phyloP scores from a whole-genome alignment of 768 basidiomycete genomes.

The Myochromella boudieri region DNA sequence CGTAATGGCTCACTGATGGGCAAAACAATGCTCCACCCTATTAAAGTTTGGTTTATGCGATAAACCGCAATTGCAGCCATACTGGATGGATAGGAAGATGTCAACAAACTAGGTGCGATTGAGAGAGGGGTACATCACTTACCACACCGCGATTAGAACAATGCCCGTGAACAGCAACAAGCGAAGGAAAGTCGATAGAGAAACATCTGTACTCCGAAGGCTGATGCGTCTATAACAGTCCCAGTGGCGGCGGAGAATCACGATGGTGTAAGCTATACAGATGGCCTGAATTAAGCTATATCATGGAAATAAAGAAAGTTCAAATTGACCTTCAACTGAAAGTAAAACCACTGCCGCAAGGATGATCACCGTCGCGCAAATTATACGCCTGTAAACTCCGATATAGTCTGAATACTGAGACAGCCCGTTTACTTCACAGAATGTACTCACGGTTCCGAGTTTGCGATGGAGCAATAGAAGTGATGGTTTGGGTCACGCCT shows the following conservation, averaged over 20 bases:
- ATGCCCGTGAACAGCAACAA: constrained; percentile 14
- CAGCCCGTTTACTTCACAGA: background rate
- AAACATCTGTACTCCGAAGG: constrained; percentile 2
- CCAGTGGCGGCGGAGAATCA: constrained; percentile 17
- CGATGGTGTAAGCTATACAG: constrained; percentile 15
- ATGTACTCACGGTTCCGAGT: constrained; percentile 13
- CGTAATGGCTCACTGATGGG: constrained; percentile 8
- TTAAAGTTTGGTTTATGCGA: background rate
- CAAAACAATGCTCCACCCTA: constrained; percentile 14
- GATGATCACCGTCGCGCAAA: constrained; percentile 7
- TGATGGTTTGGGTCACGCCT: constrained; percentile 11
- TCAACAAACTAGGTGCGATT: background rate
- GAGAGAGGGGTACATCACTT: background rate
- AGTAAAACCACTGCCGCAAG: constrained; percentile 12
- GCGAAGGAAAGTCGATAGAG: constrained; percentile 19
- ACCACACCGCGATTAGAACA: constrained; percentile 5
- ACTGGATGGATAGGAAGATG: background rate
- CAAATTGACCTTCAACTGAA: constrained; percentile 16
- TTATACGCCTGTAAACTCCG: constrained; percentile 7
- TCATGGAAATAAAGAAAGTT: background rate
- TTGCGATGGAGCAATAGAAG: constrained; percentile 18
- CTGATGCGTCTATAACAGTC: constrained; percentile 1
- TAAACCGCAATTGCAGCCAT: constrained; percentile 1
- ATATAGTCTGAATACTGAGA: background rate
- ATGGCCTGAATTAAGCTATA: background rate